Conservation (phyloP, 2,329 filamentous ascomycete genomes). For the Botrytis galanthina region DNA sequence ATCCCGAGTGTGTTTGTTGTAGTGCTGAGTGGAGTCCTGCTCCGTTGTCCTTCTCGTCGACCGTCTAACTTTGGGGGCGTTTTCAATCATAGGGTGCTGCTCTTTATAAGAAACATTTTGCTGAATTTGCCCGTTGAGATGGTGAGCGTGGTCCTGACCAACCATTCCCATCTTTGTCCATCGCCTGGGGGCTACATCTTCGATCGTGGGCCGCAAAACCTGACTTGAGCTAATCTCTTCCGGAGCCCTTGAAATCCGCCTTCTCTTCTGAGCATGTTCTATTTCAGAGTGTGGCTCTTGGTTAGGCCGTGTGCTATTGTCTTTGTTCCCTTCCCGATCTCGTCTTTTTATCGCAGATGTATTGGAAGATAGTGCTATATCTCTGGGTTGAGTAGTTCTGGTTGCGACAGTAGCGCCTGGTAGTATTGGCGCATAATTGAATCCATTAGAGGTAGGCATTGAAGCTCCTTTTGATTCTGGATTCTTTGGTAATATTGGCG, state of each 20-base stretch:
- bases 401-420: conserved; percentile 8
- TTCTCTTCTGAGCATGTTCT: neutral
- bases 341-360: neutral
- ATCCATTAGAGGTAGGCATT: neutral
- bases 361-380: neutral
- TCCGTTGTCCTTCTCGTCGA: neutral
- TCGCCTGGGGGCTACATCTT: neutral
- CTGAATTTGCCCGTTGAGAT: neutral
- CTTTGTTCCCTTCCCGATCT: neutral
- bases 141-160: neutral
- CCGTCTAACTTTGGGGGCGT: neutral
- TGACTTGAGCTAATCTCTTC: neutral
- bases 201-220: neutral
- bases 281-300: neutral
- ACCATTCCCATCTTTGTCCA: neutral
- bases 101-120: neutral
- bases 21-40: neutral
- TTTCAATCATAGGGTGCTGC: neutral
- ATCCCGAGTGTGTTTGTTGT: neutral
- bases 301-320: neutral
- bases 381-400: neutral
- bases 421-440: neutral
- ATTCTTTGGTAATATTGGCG: neutral
- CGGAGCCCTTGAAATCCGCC: neutral
- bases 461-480: neutral